Conservation (phyloP, 1,139 yeast genomes). For the Scheffersomyces insectosa region DNA sequence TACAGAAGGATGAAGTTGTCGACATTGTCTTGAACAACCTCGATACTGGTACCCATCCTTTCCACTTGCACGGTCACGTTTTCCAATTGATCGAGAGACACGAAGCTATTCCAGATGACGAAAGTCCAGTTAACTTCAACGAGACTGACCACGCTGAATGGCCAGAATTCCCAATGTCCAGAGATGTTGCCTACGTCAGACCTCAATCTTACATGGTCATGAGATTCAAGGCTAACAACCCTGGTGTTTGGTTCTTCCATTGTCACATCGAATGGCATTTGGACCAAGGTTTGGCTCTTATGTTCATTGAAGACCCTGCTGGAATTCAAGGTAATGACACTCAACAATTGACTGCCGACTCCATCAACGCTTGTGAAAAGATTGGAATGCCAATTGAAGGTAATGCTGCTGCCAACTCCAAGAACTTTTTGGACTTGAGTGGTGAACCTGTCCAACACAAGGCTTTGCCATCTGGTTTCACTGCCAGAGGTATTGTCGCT, state of each 20-base stretch:
- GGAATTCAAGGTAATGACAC: constrained; percentile 53
- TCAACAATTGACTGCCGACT: constrained; percentile 46
- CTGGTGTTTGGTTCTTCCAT: constrained; percentile 68
- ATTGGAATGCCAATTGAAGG: constrained; percentile 40
- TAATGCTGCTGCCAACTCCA: constrained; percentile 81
- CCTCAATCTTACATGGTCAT: constrained; percentile 68
- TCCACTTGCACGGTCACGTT: constrained; percentile 81
- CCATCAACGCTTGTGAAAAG: constrained; percentile 16
- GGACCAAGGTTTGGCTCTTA: constrained; percentile 58
- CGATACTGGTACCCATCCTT: constrained; percentile 84
- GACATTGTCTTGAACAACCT: constrained; percentile 69
- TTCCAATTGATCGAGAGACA: constrained; percentile 59
- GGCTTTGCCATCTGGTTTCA: constrained; percentile 80
- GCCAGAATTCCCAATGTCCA: constrained; percentile 58
- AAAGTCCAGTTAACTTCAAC: constrained; percentile 41
- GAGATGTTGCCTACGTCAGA: constrained; percentile 68
- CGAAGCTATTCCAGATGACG: constrained; percentile 33
- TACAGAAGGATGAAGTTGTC: constrained; percentile 66
- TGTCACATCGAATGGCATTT: constrained; percentile 69
- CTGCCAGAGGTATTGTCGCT: constrained; percentile 87
- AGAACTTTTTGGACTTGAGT: constrained; percentile 61
- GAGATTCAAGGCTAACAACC: constrained; percentile 58
- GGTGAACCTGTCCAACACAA: constrained; percentile 71
- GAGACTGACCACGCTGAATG: constrained; percentile 33
- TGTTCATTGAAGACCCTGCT: constrained; percentile 54